Evolutionary conservation across 2,329 filamentous ascomycete species (phyloP).

Genomic region (Fusarium miscanthi): DNA sequence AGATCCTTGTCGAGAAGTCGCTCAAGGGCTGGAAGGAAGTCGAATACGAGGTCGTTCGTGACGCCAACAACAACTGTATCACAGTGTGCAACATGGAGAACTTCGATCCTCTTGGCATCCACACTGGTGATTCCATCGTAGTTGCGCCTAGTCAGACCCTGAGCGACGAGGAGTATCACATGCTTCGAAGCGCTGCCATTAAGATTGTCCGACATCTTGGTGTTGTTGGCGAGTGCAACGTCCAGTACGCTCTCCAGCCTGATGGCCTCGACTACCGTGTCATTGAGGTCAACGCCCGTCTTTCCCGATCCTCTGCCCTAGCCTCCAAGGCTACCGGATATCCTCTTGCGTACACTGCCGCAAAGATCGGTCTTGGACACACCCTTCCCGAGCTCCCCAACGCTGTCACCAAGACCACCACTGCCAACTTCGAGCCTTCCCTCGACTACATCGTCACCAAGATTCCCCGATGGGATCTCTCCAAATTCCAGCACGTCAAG

Average conservation of each 20-base stretch:
- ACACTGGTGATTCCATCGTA: slow-evolving; percentile 98
- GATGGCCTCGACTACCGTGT: slow-evolving; percentile 98
- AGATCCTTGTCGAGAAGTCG: slow-evolving; percentile 98
- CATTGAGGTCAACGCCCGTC: slow-evolving; percentile 98
- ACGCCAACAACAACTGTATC: slow-evolving; percentile 98
- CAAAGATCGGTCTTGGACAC: slow-evolving; percentile 97
- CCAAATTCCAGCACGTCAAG: slow-evolving; percentile 99
- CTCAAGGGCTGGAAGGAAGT: slow-evolving; percentile 99
- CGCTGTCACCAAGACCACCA: slow-evolving; percentile 97
- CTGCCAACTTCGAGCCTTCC: slow-evolving; percentile 97
- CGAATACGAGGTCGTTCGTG: slow-evolving; percentile 97
- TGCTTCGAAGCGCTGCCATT: slow-evolving; percentile 96
- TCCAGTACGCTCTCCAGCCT: slow-evolving; percentile 96
- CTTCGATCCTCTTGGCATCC: slow-evolving; percentile 96
- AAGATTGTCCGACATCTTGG: slow-evolving; percentile 98
- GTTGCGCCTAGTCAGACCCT: slow-evolving; percentile 97
- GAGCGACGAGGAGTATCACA: slow-evolving; percentile 98
- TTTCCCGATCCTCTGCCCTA: slow-evolving; percentile 95
- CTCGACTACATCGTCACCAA: slow-evolving; percentile 99
- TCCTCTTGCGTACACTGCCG: slow-evolving; percentile 95
- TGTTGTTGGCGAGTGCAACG: slow-evolving; percentile 98
- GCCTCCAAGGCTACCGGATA: slow-evolving; percentile 99
- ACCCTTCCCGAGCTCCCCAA: slow-evolving; percentile 96
- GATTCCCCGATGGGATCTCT: slow-evolving; percentile 97
- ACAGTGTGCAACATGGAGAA: slow-evolving; percentile 89